These are phyloP conservation scores for Juncus inflexus DNA, from an alignment of 176 grass and related monocot genomes.

Conservation along the genomic window DNA sequence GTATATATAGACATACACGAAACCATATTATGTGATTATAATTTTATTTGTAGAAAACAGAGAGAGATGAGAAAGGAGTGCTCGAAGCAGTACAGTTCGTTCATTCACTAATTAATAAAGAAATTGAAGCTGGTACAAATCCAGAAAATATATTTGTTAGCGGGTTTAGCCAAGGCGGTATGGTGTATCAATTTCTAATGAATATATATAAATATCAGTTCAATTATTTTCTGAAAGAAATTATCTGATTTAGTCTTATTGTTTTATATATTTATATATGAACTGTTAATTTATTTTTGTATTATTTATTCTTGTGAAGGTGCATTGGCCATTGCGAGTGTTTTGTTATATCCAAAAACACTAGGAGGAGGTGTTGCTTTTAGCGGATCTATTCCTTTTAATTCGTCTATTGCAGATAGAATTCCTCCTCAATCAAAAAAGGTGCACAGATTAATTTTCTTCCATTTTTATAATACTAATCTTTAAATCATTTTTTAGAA, in stretches of 20 bases:
- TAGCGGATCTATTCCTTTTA: slow-evolving; percentile 70
- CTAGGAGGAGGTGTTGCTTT: slow-evolving; percentile 68
- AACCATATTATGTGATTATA: no score
- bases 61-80: slow-evolving; percentile 48
- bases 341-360: slow-evolving; percentile 50
- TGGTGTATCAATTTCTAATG: neutral
- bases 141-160: slow-evolving; percentile 56
- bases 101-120: slow-evolving; percentile 60
- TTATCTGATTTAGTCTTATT: no score
- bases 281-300: no score
- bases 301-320: slow-evolving; percentile 18
- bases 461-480: no score
- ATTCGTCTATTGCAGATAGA: slow-evolving; percentile 32
- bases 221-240: no score
- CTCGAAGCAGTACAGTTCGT: slow-evolving; percentile 48
- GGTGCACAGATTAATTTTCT: slow-evolving; percentile 12
- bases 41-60: slow-evolving; percentile 39
- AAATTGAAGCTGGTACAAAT: slow-evolving; percentile 38
- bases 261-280: no score
- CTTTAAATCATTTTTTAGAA: neutral
- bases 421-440: slow-evolving; percentile 56
- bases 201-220: no score
- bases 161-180: slow-evolving; percentile 77
- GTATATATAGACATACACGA: no score
- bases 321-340: slow-evolving; percentile 59